Evolutionary conservation across 306 rosid genomes (phyloP).

Genomic region (Cucurbita maxima): DNA sequence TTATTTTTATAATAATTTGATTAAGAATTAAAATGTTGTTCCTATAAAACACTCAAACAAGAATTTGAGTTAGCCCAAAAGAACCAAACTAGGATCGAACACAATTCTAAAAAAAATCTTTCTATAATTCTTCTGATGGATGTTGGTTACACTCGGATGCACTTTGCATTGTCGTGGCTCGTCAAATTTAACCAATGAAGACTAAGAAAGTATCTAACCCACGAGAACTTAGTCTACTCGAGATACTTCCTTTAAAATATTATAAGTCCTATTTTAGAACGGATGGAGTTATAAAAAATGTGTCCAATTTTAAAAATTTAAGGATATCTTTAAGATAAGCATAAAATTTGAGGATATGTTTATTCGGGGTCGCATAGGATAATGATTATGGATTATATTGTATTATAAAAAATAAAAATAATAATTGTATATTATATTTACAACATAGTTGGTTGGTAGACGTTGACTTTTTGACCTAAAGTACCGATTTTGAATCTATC

Average conservation of each 20-base stretch:
- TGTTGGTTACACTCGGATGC: not conserved
- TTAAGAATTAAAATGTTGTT: not conserved
- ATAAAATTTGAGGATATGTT: too few relatives aligned
- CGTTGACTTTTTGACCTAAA: not conserved
- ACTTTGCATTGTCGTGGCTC: slow-evolving; percentile 1
- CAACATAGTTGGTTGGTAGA: not conserved
- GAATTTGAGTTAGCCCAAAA: not conserved
- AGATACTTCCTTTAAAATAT: too few relatives aligned
- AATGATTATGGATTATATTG: too few relatives aligned
- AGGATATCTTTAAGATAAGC: too few relatives aligned
- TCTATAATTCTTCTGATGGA: not conserved
- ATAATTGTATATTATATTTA: not conserved
- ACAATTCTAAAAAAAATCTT: not conserved
- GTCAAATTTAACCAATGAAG: not conserved
- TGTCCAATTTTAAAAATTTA: too few relatives aligned
- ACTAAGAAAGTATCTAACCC: not conserved
- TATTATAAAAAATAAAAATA: too few relatives aligned
- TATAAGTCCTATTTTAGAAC: too few relatives aligned
- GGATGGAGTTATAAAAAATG: too few relatives aligned
- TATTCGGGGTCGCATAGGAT: too few relatives aligned
- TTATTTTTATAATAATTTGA: too few relatives aligned
- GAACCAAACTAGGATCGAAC: not conserved
- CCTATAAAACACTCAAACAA: not conserved
- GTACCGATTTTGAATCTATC: not conserved
- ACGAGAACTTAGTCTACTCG: too few relatives aligned